Evolutionary conservation across 2,329 filamentous ascomycete genomes (phyloP), one percentile per base, ranked within the genome.

Genomic region (Xylaria sp.): DNA sequence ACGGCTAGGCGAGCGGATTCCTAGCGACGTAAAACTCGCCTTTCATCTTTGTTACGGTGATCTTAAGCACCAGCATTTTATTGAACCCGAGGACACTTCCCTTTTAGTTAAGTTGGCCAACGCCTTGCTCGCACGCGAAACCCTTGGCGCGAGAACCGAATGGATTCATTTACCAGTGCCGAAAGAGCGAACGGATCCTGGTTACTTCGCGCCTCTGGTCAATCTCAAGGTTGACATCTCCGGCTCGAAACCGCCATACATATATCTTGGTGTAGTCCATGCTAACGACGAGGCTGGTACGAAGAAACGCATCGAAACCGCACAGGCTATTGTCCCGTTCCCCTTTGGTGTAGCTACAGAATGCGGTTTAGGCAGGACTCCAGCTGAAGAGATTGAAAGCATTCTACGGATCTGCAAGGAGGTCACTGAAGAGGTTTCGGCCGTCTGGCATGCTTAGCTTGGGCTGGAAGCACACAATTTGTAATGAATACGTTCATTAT

Each of bases 21-120:
- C 74, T 9, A 15, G 48, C 56, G 70, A 73, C 28, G 65, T 74
- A 1, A 73, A 68, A 64, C n/a, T 76, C 34, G 73, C 74, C 55
- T 76, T 76, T 55, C 74, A 75, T 68, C 74, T 76, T 41, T 75
- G 73, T 39, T 76, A 76, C 55, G 73, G 74, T 60, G 74, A 76
- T 64, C 66, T 72, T 4, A 6, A 13, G 8, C 74, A 75, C 57
- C 70, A 68, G 64, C 74, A 76, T 63, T 75, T 76, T 28, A 56
- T 76, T 23, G 73, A 76, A 50, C 73, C 73, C 20, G 34, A 66
- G 34, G 71, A 74, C 57, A 72, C 71, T 28, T 68, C 71, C 34
- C 71, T 74, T 25, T 41, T 74, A 37, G 69, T 74, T 28, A 54
- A 66, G 37, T 57, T 74, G 52, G 72, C 74, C 50, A 75, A 75